Percentiles rank a stretch among this genome's conserved stretches.
phyloP scores from a whole-genome alignment of 2,329 filamentous ascomycete genomes.

The Cordyceps militaris region DNA sequence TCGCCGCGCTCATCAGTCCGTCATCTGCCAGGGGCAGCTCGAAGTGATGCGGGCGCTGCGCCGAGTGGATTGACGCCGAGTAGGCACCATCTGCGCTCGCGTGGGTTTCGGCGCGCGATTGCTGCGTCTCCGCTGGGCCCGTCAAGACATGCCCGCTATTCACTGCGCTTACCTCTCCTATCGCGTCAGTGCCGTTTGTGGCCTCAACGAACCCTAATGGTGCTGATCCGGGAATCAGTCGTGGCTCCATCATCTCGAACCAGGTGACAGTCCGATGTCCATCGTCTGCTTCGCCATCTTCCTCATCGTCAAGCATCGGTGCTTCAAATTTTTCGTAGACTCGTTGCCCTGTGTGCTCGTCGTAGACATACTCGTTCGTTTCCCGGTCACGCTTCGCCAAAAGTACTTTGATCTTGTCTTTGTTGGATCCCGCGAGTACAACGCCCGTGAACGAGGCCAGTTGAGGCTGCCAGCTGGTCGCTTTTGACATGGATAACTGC shows the following conservation, averaged over 20 bases:
- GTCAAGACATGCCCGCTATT: constrained; percentile 22
- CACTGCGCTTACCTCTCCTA: constrained; percentile 16
- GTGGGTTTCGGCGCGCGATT: constrained; percentile 21
- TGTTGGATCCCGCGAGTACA: constrained; percentile 46
- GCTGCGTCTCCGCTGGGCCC: constrained; percentile 21
- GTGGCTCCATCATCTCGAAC: constrained; percentile 59
- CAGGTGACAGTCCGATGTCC: constrained; percentile 55
- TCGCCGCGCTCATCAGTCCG: constrained; percentile 19
- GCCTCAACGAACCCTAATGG: constrained; percentile 20
- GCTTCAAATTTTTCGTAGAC: constrained; percentile 75
- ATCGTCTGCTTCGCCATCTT: constrained; percentile 50
- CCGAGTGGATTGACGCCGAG: constrained; percentile 24
- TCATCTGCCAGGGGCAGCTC: constrained; percentile 18
- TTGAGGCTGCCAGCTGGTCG: constrained; percentile 60
- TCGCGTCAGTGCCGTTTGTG: neutral
- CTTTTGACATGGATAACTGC: constrained; percentile 51
- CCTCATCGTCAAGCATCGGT: constrained; percentile 55
- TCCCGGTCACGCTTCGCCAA: constrained; percentile 64
- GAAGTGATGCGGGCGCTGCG: constrained; percentile 20
- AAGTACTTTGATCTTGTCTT: constrained; percentile 50
- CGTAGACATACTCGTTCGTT: constrained; percentile 50
- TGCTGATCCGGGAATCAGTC: constrained; percentile 45
- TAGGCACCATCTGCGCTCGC: constrained; percentile 16
- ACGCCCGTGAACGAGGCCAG: constrained; percentile 59
- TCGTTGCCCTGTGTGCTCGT: constrained; percentile 61